Base-by-base conservation (phyloP, 2,329 filamentous ascomycete species). In the Pseudofabraea citricarpa region DNA sequence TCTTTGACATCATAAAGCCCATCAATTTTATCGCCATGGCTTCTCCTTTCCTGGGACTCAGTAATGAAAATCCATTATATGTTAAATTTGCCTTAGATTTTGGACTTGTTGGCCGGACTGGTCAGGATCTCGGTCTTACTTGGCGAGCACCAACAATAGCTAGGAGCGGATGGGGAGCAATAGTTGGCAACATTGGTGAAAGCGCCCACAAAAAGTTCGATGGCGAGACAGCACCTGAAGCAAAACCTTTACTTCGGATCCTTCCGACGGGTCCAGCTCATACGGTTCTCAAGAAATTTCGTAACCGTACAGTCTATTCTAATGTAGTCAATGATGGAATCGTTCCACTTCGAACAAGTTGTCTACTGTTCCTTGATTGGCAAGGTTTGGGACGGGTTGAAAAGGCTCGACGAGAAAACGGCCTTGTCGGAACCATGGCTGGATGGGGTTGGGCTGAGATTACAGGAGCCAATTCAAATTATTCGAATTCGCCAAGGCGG, bases 241-340 rank as follows among this genome's bases (percentile, higher is more conserved):
- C 90, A 1, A 97, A 97, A 62, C 91, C 91, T 3, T 69, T 97
- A 27, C 68, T 97, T 16, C 79, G 91, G 16, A 94, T 97, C 50
- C 67, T 97, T 19, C 91, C 93, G 0, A 95, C 88, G 6, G 91
- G 91, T 0, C 90, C 91, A 13, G 93, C 91, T 6, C 90, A 96
- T 63, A 79, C 81, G 43, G 91, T 90, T 1, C 68, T 97, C 31
- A 83, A 85, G 60, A 89, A 87, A 66, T 97, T 97, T 63, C 75
- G 88, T 18, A 95, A 94, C 61, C 77, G 91, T 13, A 97, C 93
- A 0, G 74, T 96, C 1, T 97, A 97, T 63, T 95, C 90, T 2
- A 97, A 97, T 57, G 90, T 97, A 10, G 91, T 97, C 54, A 97
- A 97, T 59, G 91, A 97, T 65, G 91, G 90, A 3, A 96, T 98